A percentile compares a stretch with the other conserved stretches of the same genome.
phyloP scores from a whole-genome alignment of 2,329 filamentous ascomycete genomes.

The Thermothelomyces thermophilus region DNA sequence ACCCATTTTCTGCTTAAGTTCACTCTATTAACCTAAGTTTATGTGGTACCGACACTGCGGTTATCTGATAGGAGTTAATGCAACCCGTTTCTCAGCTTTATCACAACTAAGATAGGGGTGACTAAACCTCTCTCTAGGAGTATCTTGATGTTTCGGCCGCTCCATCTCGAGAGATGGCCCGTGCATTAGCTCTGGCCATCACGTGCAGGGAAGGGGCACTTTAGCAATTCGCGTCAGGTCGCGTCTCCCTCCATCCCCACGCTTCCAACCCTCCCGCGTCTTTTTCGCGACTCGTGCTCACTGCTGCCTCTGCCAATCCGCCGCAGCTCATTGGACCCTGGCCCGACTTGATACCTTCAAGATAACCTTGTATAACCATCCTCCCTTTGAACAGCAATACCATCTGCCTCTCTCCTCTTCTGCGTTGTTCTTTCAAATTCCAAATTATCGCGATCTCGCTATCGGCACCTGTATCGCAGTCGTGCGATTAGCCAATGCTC shows the following conservation, averaged over 20 bases:
- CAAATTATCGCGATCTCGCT: background rate
- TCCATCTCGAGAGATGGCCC: no score
- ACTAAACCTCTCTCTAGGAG: no score
- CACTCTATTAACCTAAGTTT: no score
- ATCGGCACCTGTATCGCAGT: background rate
- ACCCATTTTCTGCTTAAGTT: no score
- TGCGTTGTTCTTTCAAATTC: no score
- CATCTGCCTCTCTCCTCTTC: no score
- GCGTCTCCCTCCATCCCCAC: constrained; percentile 20
- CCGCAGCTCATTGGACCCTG: constrained; percentile 11
- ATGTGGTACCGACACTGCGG: no score
- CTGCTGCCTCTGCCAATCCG: constrained; percentile 5
- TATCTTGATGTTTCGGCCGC: no score
- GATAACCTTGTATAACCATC: constrained; percentile 4
- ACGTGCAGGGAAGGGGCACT: constrained; percentile 14
- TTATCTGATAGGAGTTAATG: no score
- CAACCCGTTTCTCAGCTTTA: no score
- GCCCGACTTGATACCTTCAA: background rate
- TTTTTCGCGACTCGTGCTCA: constrained; percentile 21
- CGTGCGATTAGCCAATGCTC: background rate
- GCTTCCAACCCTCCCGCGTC: constrained; percentile 17
- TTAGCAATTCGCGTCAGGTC: constrained; percentile 22
- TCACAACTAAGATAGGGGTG: no score
- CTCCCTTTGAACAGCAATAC: background rate
- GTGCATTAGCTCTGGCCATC: background rate